Conservation (phyloP, 352 stramenopile species). For the Globisporangium abappressorium region DNA sequence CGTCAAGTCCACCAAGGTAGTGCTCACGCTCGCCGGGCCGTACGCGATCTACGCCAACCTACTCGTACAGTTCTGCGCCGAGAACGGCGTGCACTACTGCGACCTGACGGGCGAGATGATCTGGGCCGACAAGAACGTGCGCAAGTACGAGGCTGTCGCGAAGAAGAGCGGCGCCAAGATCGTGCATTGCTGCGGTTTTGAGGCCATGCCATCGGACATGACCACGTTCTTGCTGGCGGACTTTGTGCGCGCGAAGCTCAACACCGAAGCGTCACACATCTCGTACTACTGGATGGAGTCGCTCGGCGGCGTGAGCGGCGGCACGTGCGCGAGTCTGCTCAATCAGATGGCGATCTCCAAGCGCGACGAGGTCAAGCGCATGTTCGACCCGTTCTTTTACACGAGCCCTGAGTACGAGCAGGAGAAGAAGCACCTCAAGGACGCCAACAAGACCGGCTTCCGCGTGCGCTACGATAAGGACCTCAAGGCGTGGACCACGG, state of each 20-base stretch:
- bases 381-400: conserved; percentile 39
- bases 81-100: conserved; percentile 86
- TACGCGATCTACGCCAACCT: conserved; percentile 72
- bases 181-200: conserved; percentile 80
- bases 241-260: conserved; percentile 31
- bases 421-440: conserved; percentile 22
- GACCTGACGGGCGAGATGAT: conserved; percentile 88
- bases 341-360: conserved; percentile 23
- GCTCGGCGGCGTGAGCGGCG: conserved; percentile 36
- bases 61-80: conserved; percentile 76
- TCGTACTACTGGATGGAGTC: conserved; percentile 34
- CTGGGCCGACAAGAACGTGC: conserved; percentile 75
- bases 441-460: conserved; percentile 20
- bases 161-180: conserved; percentile 65
- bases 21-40: conserved; percentile 75
- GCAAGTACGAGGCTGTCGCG: conserved; percentile 48
- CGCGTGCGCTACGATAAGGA: conserved; percentile 53
- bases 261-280: conserved; percentile 21
- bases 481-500: conserved; percentile 32
- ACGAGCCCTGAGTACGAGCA: conserved; percentile 23
- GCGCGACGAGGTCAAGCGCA: conserved; percentile 14
- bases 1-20: conserved; percentile 61
- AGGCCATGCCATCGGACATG: conserved; percentile 81
- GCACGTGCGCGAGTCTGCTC: conserved; percentile 40
- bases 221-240: conserved; percentile 59